Conservation (phyloP, 768 basidiomycete species). For the Leccinum incarnatum region DNA sequence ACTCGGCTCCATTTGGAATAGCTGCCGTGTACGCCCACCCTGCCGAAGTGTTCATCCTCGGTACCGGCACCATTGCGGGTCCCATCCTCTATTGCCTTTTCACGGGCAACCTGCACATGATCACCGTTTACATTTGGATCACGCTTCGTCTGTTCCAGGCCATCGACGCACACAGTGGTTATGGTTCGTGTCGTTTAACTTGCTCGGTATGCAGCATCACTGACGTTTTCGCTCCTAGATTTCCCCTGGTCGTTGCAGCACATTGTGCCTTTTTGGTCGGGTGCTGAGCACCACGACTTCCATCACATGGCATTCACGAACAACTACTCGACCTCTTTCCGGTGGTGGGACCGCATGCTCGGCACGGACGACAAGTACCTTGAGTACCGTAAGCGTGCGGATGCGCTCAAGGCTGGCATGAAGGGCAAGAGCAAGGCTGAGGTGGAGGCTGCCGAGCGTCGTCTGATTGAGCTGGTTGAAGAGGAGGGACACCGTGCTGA, state of each 20-base stretch:
- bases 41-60: conserved; percentile 92
- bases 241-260: conserved; percentile 98
- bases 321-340: conserved; percentile 92
- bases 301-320: conserved; percentile 97
- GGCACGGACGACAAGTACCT: conserved; percentile 92
- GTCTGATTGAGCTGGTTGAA: conserved; percentile 67
- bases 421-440: conserved; percentile 54
- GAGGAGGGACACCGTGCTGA: conserved; percentile 71
- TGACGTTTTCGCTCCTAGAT: conserved; percentile 45
- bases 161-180: conserved; percentile 95
- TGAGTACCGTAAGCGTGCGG: conserved; percentile 67
- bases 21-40: conserved; percentile 99
- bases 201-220: not conserved
- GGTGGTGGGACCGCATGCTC: conserved; percentile 87
- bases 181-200: conserved; percentile 51
- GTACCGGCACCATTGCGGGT: conserved; percentile 85
- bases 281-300: conserved; percentile 97
- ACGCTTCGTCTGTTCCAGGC: conserved; percentile 93
- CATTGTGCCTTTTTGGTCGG: conserved; percentile 94
- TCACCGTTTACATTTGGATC: conserved; percentile 94
- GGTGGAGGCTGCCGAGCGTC: conserved; percentile 52
- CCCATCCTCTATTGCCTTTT: conserved; percentile 85
- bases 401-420: conserved; percentile 56
- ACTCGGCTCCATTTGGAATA: conserved; percentile 94
- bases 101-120: conserved; percentile 73